Evolutionary conservation across 352 stramenopile genomes (phyloP), one percentile per base, ranked within the genome.

Genomic region (Globisporangium mamillatum): DNA sequence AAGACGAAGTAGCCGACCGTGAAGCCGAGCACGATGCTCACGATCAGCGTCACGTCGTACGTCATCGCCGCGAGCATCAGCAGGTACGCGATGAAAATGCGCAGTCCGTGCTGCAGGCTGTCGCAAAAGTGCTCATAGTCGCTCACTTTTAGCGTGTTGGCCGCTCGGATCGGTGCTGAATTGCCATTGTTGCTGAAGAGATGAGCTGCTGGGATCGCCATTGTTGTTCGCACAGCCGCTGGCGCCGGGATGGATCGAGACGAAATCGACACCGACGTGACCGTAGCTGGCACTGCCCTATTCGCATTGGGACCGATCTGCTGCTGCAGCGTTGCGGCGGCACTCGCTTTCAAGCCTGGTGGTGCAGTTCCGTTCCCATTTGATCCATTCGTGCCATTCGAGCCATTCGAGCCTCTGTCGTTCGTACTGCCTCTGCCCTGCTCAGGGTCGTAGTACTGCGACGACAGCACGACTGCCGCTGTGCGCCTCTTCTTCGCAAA

Each of bases 21-120:
- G 59, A 89, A 92, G 50, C 86, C 86, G 9, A 74, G 62, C n/a
- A 93, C 78, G 56, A 87, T 89, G 57, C 80, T 88, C 16, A 48
- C 70, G 50, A 92, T 78, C 12, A 93, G 74, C 62, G 70, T 76
- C 63, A 89, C 66, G 68, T 91, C 79, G 71, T 93, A 93, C 67
- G 86, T 93, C 86, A 93, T 93, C 64, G 75, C 79, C 60, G 84
- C 84, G 20, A 93, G 79, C 86, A 93, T 93, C 56, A 93, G 76
- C 69, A 93, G 53, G 52, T 92, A 93, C 63, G 86, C 86, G 34
- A 93, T 64, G n/a, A 89, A 60, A 62, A 92, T 90, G n/a, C 79
- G 67, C 58, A 81, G 63, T 4, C 86, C 86, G 34, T 86, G 86
- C 75, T 86, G 70, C 63, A 90, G 27, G 55, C 82, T 84, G 70